phyloP scores from a whole-genome alignment of 164 flowering plant species.

The Magnolia sinica region DNA sequence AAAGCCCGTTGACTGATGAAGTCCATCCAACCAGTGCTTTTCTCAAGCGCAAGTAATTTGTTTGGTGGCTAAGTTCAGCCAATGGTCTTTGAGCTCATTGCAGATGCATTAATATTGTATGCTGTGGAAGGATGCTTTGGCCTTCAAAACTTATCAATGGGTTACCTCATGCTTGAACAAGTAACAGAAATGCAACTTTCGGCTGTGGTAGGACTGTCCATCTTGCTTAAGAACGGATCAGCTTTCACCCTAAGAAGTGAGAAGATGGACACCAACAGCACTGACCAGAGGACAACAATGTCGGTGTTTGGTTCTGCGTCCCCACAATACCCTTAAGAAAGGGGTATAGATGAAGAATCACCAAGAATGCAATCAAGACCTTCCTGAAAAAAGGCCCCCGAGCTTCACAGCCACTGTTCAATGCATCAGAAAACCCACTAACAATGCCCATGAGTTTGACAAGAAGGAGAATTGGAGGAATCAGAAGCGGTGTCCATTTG shows the following conservation, averaged over 20 bases:
- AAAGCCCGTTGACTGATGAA: too few species aligned
- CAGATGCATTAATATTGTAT: too few species aligned
- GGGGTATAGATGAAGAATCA: conserved; percentile 86
- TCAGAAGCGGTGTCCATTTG: conserved; percentile 90
- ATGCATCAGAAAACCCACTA: conserved; percentile 87
- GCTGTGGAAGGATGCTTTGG: too few species aligned
- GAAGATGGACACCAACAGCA: conserved; percentile 84
- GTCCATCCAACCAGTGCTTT: too few species aligned
- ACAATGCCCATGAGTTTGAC: conserved; percentile 86
- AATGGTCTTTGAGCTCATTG: too few species aligned
- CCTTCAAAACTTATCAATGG: too few species aligned
- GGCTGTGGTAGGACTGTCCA: conserved; percentile 25
- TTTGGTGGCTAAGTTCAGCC: too few species aligned
- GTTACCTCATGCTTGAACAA: conserved; percentile 30
- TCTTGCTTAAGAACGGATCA: conserved; percentile 63
- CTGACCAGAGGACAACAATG: conserved; percentile 89
- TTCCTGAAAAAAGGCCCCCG: conserved; percentile 96
- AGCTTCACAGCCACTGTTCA: conserved; percentile 84
- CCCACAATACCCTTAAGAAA: conserved; percentile 95
- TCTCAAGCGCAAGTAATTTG: too few species aligned
- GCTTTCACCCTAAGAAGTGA: conserved; percentile 92
- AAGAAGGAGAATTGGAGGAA: conserved; percentile 82
- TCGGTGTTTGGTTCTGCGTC: conserved; percentile 83
- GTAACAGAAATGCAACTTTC: conserved; percentile 73
- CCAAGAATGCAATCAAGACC: conserved; percentile 92